phyloP scores from a whole-genome alignment of 2,329 filamentous ascomycete species.

The Cadophora luteo-olivacea region DNA sequence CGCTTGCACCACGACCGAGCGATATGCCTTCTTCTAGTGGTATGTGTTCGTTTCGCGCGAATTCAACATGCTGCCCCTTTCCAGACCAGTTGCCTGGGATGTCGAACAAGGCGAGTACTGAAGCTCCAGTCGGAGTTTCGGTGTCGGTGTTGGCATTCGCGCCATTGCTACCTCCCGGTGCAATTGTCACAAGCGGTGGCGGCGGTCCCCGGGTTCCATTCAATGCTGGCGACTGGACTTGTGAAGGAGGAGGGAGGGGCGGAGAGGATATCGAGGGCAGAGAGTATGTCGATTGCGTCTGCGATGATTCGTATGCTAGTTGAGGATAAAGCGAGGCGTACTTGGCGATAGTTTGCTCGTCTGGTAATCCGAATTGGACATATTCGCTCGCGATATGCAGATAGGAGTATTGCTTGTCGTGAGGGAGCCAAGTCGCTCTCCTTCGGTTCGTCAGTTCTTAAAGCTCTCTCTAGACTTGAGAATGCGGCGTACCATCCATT shows the following conservation, averaged over 20 bases:
- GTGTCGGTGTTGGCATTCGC: background rate
- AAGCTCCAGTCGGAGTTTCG: background rate
- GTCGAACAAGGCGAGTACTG: background rate
- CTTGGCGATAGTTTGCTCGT: background rate
- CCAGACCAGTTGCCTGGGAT: conserved; percentile 12
- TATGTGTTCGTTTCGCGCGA: conserved; percentile 4
- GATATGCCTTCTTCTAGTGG: background rate
- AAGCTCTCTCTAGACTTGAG: background rate
- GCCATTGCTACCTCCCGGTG: background rate
- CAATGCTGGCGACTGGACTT: background rate
- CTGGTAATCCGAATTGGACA: conserved; percentile 1
- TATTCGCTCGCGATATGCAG: conserved; percentile 2
- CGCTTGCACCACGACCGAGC: conserved; percentile 5
- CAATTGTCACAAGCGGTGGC: background rate
- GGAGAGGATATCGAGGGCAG: background rate
- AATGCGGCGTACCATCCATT: background rate
- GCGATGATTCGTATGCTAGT: too few species aligned
- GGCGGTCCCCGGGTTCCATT: background rate
- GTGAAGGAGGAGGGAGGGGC: background rate
- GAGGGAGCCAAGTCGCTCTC: conserved; percentile 6
- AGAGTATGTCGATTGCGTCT: too few species aligned
- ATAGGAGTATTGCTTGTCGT: conserved; percentile 3
- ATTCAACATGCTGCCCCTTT: conserved; percentile 15
- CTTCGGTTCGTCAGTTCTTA: background rate
- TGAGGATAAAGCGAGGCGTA: background rate